These are phyloP conservation scores for Pseudonectria buxi DNA, from an alignment of 2,329 filamentous ascomycete genomes.

Conservation along the genomic window DNA sequence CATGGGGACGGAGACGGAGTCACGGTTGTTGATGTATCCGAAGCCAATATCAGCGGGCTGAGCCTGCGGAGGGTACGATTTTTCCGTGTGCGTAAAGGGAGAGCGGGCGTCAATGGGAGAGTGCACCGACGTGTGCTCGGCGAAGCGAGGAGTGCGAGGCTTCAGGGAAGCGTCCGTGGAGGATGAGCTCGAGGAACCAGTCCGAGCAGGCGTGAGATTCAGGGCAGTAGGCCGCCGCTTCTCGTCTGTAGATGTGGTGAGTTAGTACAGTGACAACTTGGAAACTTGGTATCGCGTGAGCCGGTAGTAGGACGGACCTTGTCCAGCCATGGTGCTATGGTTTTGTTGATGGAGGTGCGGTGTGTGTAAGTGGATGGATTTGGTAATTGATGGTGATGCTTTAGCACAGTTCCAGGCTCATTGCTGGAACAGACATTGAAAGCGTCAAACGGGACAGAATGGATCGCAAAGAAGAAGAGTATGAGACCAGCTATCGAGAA, in stretches of 20 bases:
- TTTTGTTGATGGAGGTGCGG: conserved; percentile 3
- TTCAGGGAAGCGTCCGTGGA: conserved; percentile 54
- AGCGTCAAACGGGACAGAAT: conserved; percentile 26
- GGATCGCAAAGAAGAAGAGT: conserved; percentile 30
- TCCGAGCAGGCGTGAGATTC: conserved; percentile 44
- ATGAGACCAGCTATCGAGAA: conserved; percentile 52
- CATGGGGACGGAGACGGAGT: conserved; percentile 55
- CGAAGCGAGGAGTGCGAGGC: conserved; percentile 71
- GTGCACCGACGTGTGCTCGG: conserved; percentile 72
- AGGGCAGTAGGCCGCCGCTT: conserved; percentile 52
- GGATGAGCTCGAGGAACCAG: conserved; percentile 43
- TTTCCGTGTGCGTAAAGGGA: conserved; percentile 55
- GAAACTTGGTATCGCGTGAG: neutral
- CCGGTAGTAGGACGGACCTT: conserved; percentile 29
- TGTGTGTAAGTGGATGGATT: too few relatives aligned
- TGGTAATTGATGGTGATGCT: conserved; percentile 5
- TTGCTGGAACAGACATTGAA: conserved; percentile 10
- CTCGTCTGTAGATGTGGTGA: conserved; percentile 33
- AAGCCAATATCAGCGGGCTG: conserved; percentile 87
- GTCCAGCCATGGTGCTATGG: conserved; percentile 28
- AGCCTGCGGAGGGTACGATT: conserved; percentile 49
- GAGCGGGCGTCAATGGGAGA: conserved; percentile 61
- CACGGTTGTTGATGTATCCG: conserved; percentile 69
- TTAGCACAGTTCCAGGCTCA: conserved; percentile 22
- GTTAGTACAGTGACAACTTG: conserved; percentile 16